Evolutionary conservation across 768 basidiomycete genomes (phyloP).

Genomic region (Agrocybe praecox): DNA sequence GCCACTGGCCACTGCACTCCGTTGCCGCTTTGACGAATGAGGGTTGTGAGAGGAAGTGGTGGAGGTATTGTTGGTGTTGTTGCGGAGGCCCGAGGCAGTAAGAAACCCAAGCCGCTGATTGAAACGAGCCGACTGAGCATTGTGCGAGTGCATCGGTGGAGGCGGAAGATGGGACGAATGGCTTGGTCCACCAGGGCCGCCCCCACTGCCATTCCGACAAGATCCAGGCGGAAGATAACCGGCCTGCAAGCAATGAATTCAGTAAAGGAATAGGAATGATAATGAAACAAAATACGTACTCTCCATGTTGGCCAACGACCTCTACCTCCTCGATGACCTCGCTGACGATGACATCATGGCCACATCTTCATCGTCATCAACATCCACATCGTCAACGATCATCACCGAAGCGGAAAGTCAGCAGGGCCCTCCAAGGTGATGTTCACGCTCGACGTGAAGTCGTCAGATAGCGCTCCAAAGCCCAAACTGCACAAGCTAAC

Average conservation of each 20-base stretch:
- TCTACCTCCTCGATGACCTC: not conserved
- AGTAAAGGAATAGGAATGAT: not conserved
- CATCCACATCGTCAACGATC: conserved; percentile 27
- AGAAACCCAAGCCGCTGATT: conserved; percentile 6
- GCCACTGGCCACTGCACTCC: conserved; percentile 7
- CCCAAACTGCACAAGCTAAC: no score
- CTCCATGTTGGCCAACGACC: not conserved
- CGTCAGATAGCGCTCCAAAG: no score
- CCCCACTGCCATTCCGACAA: conserved; percentile 15
- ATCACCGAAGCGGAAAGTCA: conserved; percentile 30
- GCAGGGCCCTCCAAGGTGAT: conserved; percentile 31
- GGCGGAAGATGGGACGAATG: conserved; percentile 16
- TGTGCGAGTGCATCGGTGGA: conserved; percentile 11
- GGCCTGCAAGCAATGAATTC: not conserved
- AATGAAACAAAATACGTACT: conserved; percentile 9
- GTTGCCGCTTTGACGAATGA: conserved; percentile 17
- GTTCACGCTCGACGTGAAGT: no score
- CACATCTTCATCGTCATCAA: conserved; percentile 26
- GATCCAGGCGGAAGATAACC: conserved; percentile 17
- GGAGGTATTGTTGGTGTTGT: not conserved
- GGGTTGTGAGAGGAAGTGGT: conserved; percentile 7
- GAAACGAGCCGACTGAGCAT: not conserved
- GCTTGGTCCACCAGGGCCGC: conserved; percentile 1
- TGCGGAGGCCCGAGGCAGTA: conserved; percentile 22
- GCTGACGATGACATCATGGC: conserved; percentile 1